Conservation (phyloP, 2,329 filamentous ascomycete genomes). For the Plenodomus tracheiphilus region DNA sequence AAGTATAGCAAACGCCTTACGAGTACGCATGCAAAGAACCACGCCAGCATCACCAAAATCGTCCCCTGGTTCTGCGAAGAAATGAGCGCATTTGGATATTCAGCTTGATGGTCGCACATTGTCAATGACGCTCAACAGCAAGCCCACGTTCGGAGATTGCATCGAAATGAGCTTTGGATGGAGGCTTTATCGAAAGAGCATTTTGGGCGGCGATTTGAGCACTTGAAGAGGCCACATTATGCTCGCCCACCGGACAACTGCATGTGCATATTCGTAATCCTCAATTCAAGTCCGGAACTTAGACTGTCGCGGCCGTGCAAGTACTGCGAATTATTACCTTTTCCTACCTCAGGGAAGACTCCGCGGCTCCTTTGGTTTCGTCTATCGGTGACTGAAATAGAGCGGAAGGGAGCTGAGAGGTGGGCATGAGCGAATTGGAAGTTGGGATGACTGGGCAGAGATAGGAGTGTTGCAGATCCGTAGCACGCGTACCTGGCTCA, state of each 20-base stretch:
- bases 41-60: constrained; percentile 30
- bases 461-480: constrained; percentile 10
- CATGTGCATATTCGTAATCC: constrained; percentile 14
- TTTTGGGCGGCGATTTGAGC: constrained; percentile 3
- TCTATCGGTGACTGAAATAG: constrained; percentile 15
- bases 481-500: constrained; percentile 17
- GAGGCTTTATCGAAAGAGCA: constrained; percentile 19
- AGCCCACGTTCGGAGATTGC: constrained; percentile 19
- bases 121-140: constrained; percentile 2
- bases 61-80: constrained; percentile 29
- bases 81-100: constrained; percentile 22
- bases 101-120: constrained; percentile 14
- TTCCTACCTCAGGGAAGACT: constrained; percentile 4
- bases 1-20: constrained; percentile 11
- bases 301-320: constrained; percentile 11
- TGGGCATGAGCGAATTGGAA: constrained; percentile 13
- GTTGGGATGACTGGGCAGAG: constrained; percentile 1
- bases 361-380: constrained; percentile 12
- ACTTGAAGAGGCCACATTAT: constrained; percentile 13
- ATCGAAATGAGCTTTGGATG: constrained; percentile 18
- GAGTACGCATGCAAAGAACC: constrained; percentile 29
- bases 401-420: constrained; percentile 9
- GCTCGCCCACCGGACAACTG: constrained; percentile 12
- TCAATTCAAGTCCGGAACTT: constrained; percentile 17
- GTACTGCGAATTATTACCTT: constrained; percentile 17